These are phyloP conservation scores for Coemansia sp. DNA, from an alignment of 371 early-diverging fungal genomes.

Conservation along the genomic window DNA sequence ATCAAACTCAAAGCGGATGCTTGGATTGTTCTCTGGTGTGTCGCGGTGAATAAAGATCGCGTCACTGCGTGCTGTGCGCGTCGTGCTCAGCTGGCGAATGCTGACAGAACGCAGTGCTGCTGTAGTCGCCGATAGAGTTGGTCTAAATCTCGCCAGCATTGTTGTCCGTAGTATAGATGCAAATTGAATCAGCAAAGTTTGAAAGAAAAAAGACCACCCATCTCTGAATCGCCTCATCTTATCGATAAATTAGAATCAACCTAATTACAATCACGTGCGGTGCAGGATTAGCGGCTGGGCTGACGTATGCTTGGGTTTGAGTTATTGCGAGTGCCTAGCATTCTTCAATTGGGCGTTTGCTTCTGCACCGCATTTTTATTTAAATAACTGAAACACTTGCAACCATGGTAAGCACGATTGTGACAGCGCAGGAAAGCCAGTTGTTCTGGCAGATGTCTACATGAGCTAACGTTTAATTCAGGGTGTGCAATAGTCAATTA, in stretches of 20 bases:
- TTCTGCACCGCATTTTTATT: not conserved
- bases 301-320: not conserved
- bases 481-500: slow-evolving; percentile 56
- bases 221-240: not conserved
- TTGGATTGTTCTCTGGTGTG: slow-evolving; percentile 86
- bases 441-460: not conserved
- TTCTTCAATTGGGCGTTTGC: not conserved
- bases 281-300: not conserved
- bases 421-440: not conserved
- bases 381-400: not conserved
- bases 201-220: not conserved
- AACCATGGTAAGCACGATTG: not conserved
- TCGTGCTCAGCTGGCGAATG: slow-evolving; percentile 20
- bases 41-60: slow-evolving; percentile 73
- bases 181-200: not conserved
- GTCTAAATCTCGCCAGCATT: slow-evolving; percentile 37
- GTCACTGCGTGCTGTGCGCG: slow-evolving; percentile 30
- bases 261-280: not conserved
- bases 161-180: not conserved
- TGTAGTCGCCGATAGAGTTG: not conserved
- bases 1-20: slow-evolving; percentile 82
- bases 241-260: not conserved
- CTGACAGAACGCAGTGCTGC: slow-evolving; percentile 1
- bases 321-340: not conserved
- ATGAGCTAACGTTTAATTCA: not conserved